These are phyloP conservation scores for Pythium aristosporum DNA, from an alignment of 352 stramenopile species.

Conservation along the genomic window DNA sequence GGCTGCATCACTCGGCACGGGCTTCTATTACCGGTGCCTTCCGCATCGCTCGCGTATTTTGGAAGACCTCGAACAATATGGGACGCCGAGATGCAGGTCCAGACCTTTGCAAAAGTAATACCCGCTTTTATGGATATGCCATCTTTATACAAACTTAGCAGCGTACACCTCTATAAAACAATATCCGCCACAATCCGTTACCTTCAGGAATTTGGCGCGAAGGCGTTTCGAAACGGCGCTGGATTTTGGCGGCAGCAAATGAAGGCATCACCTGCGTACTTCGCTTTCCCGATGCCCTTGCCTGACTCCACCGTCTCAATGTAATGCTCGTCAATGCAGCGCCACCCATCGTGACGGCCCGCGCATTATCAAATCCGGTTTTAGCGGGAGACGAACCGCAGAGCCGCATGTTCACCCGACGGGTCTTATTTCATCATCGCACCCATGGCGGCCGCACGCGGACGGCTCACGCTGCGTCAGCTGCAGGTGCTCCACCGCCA, in stretches of 20 bases:
- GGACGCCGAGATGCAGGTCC: background rate
- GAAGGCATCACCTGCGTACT: background rate
- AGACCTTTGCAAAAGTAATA: background rate
- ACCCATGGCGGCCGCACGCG: background rate
- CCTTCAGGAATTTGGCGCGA: constrained; percentile 9
- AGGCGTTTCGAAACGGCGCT: constrained; percentile 22
- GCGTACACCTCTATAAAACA: too few species aligned
- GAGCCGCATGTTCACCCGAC: background rate
- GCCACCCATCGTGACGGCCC: too few species aligned
- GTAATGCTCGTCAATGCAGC: background rate
- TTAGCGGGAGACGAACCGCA: too few species aligned
- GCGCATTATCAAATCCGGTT: background rate
- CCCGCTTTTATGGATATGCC: too few species aligned
- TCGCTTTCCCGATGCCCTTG: background rate
- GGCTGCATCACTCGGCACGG: background rate
- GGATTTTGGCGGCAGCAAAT: constrained; percentile 2
- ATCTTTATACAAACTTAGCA: too few species aligned
- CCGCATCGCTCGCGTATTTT: background rate
- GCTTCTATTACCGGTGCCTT: background rate
- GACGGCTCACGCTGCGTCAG: constrained; percentile 48
- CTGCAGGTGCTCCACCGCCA: constrained; percentile 81
- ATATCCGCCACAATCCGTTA: background rate
- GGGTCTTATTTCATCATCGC: background rate
- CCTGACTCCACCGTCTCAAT: background rate
- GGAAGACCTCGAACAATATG: background rate